Base-by-base conservation (phyloP, 768 basidiomycete genomes). In the Mrakia frigida region DNA sequence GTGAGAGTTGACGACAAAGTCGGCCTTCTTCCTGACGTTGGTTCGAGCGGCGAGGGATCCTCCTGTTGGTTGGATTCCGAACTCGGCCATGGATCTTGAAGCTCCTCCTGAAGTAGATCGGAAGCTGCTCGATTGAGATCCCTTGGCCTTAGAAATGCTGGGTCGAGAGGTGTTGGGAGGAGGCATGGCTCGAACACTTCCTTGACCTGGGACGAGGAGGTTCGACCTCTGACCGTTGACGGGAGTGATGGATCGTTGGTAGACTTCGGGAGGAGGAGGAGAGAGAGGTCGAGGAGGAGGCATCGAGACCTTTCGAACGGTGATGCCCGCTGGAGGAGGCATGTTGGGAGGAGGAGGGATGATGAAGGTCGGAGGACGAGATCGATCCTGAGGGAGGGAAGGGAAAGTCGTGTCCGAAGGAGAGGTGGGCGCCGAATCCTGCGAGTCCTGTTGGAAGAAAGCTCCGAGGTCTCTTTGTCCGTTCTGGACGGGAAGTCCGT, bases 251-350 rank as follows among this genome's bases (percentile, higher is more conserved):
- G 95, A 93, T 21, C 95, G 91, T 81, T 93, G 90, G 78, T 97
- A 90, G 81, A 97, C 91, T 75, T 98, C 94, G 25, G 91, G 86
- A 25, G 94, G 96, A 7, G 94, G 95, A 2, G 96, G 95, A 0
- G 96, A 98, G 5, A 89, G 91, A 0, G 96, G 96, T 61, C 95
- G 87, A 16, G 91, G 91, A 7, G 84, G 83, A 78, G 86, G 84
- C 6, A 87, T 85, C 31, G 85, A 82, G 25, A 78, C 68, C 61
- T 80, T 79, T 61, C 74, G 78, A 56, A 74, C 56, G 35, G 92
- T 92, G 79, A 93, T 88, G 81, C 90, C 90, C 21, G 87, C 80
- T 1, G 92, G 92, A 16, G 92, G 92, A 23, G 86, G 88, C 91
- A 92, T 91, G 74, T 83, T 90, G n/a, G 73, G 73, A 21, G 73